These are phyloP conservation scores for Fusarium coicis DNA, from an alignment of 2,329 filamentous ascomycete species.

Conservation along the genomic window DNA sequence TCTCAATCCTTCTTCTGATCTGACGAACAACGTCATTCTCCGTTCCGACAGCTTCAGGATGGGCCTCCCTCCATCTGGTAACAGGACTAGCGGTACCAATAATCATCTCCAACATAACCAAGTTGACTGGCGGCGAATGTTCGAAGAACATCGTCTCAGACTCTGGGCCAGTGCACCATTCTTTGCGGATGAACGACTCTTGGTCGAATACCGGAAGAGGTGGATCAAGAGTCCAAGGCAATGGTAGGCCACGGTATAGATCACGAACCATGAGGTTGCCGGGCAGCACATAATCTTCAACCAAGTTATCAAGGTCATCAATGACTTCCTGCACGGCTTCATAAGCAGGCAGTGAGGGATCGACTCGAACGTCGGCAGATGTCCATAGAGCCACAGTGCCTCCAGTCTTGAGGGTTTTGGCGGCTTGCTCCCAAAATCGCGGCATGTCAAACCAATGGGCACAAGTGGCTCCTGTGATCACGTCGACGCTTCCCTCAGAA, in stretches of 20 bases:
- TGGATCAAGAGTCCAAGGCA: not conserved
- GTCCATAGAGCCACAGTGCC: not conserved
- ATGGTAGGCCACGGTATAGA: not conserved
- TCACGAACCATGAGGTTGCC: not conserved
- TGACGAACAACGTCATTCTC: not conserved
- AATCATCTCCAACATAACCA: not conserved
- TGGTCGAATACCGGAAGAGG: not conserved
- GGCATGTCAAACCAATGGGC: slow-evolving; percentile 7
- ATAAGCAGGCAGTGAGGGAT: not conserved
- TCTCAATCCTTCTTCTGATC: not conserved
- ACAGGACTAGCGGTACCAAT: not conserved
- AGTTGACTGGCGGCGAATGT: not conserved
- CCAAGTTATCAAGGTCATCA: not conserved
- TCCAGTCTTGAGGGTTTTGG: not conserved
- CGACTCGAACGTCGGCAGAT: not conserved
- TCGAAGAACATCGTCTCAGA: not conserved
- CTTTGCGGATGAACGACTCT: not conserved
- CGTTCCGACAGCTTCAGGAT: not conserved
- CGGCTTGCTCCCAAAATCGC: not conserved
- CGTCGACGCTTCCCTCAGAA: not conserved
- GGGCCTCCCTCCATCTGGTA: not conserved
- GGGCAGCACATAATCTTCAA: not conserved
- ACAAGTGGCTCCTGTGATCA: not conserved
- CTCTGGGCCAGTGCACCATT: not conserved
- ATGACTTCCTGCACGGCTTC: not conserved